Conservation (phyloP, 495 filamentous ascomycete species). For the Aspergillus sclerotiicarbonarius region DNA sequence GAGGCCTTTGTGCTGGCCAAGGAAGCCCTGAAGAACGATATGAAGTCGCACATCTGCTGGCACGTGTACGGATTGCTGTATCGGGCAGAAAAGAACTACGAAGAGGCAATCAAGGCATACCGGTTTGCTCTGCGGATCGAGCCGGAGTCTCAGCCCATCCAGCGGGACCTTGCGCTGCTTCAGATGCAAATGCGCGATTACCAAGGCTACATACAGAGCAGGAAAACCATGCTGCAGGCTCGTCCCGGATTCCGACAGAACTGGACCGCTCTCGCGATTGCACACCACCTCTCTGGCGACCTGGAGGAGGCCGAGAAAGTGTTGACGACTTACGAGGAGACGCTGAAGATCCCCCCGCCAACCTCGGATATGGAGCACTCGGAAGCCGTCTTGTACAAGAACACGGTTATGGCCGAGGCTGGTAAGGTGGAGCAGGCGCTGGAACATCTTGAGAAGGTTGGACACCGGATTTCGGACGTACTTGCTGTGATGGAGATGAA, state of each 20-base stretch:
- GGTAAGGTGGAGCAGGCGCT: conserved; percentile 78
- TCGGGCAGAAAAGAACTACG: conserved; percentile 90
- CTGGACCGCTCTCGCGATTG: conserved; percentile 94
- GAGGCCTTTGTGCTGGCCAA: conserved; percentile 94
- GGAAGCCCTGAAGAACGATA: conserved; percentile 84
- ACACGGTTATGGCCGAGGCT: conserved; percentile 84
- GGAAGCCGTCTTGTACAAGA: conserved; percentile 96
- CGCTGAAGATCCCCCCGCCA: conserved; percentile 70
- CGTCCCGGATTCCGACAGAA: conserved; percentile 78
- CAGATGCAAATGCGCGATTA: conserved; percentile 98
- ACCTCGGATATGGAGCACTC: conserved; percentile 87
- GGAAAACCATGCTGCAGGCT: conserved; percentile 78
- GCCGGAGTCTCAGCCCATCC: conserved; percentile 89
- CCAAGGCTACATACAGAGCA: conserved; percentile 85
- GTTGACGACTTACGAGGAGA: conserved; percentile 87
- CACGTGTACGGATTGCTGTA: conserved; percentile 98
- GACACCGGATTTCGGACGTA: conserved; percentile 76
- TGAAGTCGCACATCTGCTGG: conserved; percentile 99
- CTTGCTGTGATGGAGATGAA: conserved; percentile 86
- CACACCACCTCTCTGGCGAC: conserved; percentile 84
- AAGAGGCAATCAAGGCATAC: conserved; percentile 98
- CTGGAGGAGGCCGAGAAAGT: conserved; percentile 85
- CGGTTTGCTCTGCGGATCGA: conserved; percentile 90
- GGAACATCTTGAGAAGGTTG: conserved; percentile 77
- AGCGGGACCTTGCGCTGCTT: conserved; percentile 86